Conservation (phyloP, 225 moss, liverwort and hornwort species). For the Pleurozium schreberi region DNA sequence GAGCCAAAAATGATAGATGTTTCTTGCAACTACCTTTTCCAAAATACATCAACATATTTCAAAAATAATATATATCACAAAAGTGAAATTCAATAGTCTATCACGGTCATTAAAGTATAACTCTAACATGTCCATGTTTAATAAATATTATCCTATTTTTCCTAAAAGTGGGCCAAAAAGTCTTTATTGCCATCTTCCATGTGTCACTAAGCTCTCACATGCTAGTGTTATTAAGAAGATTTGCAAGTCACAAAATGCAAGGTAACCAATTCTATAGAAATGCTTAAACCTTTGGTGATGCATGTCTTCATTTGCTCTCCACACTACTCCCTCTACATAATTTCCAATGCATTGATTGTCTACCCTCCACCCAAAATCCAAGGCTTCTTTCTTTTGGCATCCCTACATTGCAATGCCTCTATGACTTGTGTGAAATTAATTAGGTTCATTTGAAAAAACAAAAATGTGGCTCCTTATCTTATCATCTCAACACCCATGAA, state of each 20-base stretch:
- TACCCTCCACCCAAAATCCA: background rate
- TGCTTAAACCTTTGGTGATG: background rate
- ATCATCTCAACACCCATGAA: background rate
- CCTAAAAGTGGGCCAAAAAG: background rate
- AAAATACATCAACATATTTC: background rate
- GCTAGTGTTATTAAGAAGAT: background rate
- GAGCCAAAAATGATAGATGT: no score
- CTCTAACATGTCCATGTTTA: accelerated
- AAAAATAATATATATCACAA: background rate
- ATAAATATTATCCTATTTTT: background rate
- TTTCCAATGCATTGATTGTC: background rate
- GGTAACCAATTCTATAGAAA: background rate
- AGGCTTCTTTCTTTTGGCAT: background rate
- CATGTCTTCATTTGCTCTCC: background rate
- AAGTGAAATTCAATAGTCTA: background rate
- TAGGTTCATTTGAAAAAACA: background rate
- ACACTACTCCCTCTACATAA: background rate
- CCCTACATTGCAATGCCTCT: background rate
- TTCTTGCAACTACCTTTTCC: no score
- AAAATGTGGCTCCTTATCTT: background rate
- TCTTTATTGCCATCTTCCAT: background rate
- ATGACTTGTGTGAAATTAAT: background rate
- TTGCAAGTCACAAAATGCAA: background rate
- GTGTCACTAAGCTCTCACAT: accelerated
- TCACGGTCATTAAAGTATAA: no score